These are phyloP conservation scores for Aaosphaeria pasadenensis DNA, from an alignment of 2,329 filamentous ascomycete species.

Conservation along the genomic window DNA sequence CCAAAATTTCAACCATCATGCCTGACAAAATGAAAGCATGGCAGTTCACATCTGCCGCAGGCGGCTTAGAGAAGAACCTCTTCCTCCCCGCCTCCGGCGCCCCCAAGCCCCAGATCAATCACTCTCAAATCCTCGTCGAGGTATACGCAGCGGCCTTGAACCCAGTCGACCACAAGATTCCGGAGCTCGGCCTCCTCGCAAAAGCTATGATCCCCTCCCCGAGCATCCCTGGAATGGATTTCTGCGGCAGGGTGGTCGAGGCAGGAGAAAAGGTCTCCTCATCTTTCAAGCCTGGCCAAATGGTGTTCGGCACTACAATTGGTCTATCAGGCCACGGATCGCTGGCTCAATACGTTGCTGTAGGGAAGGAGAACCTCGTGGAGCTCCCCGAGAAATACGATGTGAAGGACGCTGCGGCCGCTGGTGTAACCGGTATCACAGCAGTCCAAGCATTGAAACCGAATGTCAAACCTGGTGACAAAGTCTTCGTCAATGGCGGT, in stretches of 20 bases:
- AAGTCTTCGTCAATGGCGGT: conserved; percentile 64
- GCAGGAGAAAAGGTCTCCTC: conserved; percentile 21
- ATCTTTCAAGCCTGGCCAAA: conserved; percentile 32
- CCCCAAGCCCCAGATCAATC: conserved; percentile 38
- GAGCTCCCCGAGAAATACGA: conserved; percentile 23
- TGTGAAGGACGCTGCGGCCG: conserved; percentile 33
- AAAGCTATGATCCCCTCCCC: conserved; percentile 38
- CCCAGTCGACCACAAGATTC: conserved; percentile 63
- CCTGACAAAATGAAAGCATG: conserved; percentile 54
- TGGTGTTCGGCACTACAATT: conserved; percentile 39
- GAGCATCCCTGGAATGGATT: conserved; percentile 50
- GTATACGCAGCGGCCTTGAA: conserved; percentile 57
- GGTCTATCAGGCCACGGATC: conserved; percentile 31
- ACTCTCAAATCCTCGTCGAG: conserved; percentile 53
- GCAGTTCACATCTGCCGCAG: conserved; percentile 49
- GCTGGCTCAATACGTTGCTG: conserved; percentile 37
- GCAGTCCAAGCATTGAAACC: conserved; percentile 38
- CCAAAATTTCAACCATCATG: not conserved
- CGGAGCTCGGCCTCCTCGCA: conserved; percentile 49
- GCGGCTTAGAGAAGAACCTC: conserved; percentile 55
- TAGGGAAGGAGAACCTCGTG: conserved; percentile 15
- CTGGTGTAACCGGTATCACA: conserved; percentile 38
- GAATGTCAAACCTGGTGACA: conserved; percentile 42
- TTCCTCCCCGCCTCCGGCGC: conserved; percentile 43
- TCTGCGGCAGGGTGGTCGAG: conserved; percentile 49